These are phyloP conservation scores for Neospermospora avenae DNA, from an alignment of 2,329 filamentous ascomycete species.

Conservation along the genomic window DNA sequence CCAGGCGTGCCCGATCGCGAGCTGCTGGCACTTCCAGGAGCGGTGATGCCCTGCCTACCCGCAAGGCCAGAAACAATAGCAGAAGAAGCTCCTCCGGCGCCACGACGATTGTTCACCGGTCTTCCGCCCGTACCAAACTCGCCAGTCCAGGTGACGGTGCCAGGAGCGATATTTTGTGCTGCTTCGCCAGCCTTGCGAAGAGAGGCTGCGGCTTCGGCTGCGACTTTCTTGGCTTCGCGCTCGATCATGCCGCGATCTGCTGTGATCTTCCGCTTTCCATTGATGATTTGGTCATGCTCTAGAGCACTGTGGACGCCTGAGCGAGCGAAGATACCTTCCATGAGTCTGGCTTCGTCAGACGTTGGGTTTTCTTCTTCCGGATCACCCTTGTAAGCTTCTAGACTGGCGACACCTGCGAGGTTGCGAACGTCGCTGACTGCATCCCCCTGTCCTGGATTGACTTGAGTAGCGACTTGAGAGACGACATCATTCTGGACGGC, in stretches of 20 bases:
- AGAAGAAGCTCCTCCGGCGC: conserved; percentile 51
- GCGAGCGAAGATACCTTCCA: conserved; percentile 84
- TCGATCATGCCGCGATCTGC: conserved; percentile 78
- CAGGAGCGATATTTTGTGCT: conserved; percentile 70
- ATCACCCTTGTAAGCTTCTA: conserved; percentile 61
- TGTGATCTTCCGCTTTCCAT: conserved; percentile 65
- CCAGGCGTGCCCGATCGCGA: conserved; percentile 48
- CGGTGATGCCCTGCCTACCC: conserved; percentile 46
- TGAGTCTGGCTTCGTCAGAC: conserved; percentile 69
- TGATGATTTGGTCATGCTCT: conserved; percentile 89
- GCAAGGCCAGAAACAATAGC: conserved; percentile 56
- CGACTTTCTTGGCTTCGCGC: conserved; percentile 76
- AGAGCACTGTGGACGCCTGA: conserved; percentile 87
- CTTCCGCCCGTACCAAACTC: conserved; percentile 74
- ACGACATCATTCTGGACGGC: conserved; percentile 18
- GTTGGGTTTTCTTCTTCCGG: conserved; percentile 39
- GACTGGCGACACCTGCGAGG: conserved; percentile 58
- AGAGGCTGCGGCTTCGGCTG: conserved; percentile 72
- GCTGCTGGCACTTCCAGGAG: conserved; percentile 40
- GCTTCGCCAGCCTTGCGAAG: conserved; percentile 70
- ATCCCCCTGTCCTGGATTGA: conserved; percentile 22
- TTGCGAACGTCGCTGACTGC: conserved; percentile 46
- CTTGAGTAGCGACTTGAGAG: conserved; percentile 13
- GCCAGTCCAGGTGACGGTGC: conserved; percentile 92
- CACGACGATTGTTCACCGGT: conserved; percentile 48